Percentiles rank a stretch among this genome's conserved stretches.
phyloP scores from a whole-genome alignment of 2,329 filamentous ascomycete species.

The Penicillium sclerotigenum region DNA sequence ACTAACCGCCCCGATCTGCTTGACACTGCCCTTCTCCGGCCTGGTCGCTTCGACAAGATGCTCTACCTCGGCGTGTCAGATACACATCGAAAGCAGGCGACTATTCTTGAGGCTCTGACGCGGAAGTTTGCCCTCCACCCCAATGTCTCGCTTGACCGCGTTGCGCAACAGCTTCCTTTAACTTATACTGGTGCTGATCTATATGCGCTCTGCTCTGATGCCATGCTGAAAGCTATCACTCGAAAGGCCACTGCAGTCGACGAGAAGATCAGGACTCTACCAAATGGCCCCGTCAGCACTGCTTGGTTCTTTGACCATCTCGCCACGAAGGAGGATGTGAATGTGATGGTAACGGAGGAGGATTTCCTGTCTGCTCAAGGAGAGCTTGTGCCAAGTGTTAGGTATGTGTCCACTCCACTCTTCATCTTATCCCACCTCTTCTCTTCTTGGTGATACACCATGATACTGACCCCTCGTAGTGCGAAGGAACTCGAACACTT shows the following conservation, averaged over 20 bases:
- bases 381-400: conserved; percentile 88
- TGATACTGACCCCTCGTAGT: conserved; percentile 48
- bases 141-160: conserved; percentile 67
- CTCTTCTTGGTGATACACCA: neutral
- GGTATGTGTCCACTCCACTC: conserved; percentile 32
- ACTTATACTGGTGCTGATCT: conserved; percentile 97
- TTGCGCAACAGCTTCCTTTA: conserved; percentile 78
- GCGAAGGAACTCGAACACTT: conserved; percentile 90
- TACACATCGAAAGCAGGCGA: conserved; percentile 93
- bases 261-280: conserved; percentile 68
- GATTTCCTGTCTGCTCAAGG: conserved; percentile 79
- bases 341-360: conserved; percentile 81
- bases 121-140: conserved; percentile 88
- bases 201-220: conserved; percentile 94
- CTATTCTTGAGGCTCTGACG: conserved; percentile 88
- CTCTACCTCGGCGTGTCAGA: conserved; percentile 94
- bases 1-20: conserved; percentile 93
- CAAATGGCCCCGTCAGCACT: conserved; percentile 64
- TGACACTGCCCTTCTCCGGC: conserved; percentile 82
- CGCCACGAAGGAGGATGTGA: conserved; percentile 75
- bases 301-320: conserved; percentile 96
- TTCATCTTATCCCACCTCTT: neutral
- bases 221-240: conserved; percentile 98
- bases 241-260: conserved; percentile 82
- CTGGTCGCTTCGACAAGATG: conserved; percentile 97